Base-by-base conservation (phyloP, 2,329 filamentous ascomycete genomes). In the Claviceps maximensis region DNA sequence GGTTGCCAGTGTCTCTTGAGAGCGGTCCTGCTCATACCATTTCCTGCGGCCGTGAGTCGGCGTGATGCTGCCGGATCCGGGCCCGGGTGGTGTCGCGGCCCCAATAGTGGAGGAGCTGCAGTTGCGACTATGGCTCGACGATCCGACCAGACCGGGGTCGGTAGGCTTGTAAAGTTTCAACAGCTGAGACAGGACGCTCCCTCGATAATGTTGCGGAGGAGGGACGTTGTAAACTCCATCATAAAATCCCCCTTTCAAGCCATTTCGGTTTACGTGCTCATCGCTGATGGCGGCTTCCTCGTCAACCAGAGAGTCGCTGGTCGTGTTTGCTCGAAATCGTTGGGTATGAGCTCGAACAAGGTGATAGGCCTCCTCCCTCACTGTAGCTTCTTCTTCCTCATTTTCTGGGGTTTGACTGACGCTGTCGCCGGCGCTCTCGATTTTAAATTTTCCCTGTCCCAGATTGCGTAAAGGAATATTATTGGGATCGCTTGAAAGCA, bases 11-110 rank as follows among this genome's bases (percentile, higher is more conserved):
- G 73, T 75, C 25, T 75, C 73, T 45, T 69, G 67, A 1, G 73
- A 75, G 7, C 67, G 68, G 56, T 73, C 71, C 58, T 73, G 68
- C 49, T 74, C 70, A 58, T 75, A 75, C 73, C 73, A 75, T 53
- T 75, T 75, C 55, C 63, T 67, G 45, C 67, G 65, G 29, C 61
- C 71, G 4, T 72, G 44, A 40, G 61, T 73, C 6, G 73, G 73
- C 3, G 72, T 75, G 2, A 66, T 63, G 1, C 67, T 63, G 5
- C 73, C 73, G 2, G 64, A 66, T 3, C 55, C 60, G 1, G 68
- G 67, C 21, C 63, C 65, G 13, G 68, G 65, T 1, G 69, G 70
- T 4, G 62, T 65, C 2, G 38, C 4, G 12, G 56, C 62, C 25
- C 60, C 61, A 44, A 63, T 59, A 2, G 64, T 63, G 27, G 64